A percentile compares a stretch with the other conserved stretches of the same genome.
These are phyloP conservation scores for Panaeolus cyanescens DNA, from an alignment of 768 basidiomycete genomes.

Conservation along the genomic window DNA sequence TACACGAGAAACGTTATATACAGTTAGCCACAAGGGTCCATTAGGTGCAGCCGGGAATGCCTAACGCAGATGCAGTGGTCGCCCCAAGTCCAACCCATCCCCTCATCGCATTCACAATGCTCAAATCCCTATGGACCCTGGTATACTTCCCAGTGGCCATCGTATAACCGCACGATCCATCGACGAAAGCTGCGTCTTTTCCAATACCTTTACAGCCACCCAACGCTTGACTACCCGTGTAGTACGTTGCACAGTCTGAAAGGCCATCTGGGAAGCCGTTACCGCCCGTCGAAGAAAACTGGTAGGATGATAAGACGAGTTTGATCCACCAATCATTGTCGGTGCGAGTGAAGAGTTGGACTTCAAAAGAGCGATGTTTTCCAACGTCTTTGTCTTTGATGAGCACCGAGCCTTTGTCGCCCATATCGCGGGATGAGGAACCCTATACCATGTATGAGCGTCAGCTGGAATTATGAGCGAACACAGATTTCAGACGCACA, in stretches of 20 bases:
- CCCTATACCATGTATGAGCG: neutral
- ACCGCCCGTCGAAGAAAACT: slow-evolving; percentile 1
- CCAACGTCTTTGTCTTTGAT: slow-evolving; percentile 10
- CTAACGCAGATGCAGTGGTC: slow-evolving; percentile 3
- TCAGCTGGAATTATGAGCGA: too few species aligned
- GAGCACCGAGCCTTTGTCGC: slow-evolving; percentile 7
- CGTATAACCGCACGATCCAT: slow-evolving; percentile 4
- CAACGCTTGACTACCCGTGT: slow-evolving; percentile 1
- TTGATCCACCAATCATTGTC: slow-evolving; percentile 12
- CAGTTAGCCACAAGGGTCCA: too few species aligned
- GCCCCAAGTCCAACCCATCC: slow-evolving; percentile 6
- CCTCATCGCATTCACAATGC: slow-evolving; percentile 10
- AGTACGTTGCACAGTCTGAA: slow-evolving; percentile 1
- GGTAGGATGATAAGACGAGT: slow-evolving; percentile 7
- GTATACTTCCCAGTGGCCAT: slow-evolving; percentile 9
- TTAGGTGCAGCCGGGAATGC: slow-evolving; percentile 1
- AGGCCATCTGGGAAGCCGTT: slow-evolving; percentile 10
- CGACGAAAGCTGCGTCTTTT: slow-evolving; percentile 1
- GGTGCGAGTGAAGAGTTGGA: slow-evolving; percentile 9
- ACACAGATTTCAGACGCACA: neutral
- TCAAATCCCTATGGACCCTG: slow-evolving; percentile 8
- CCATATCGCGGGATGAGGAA: slow-evolving; percentile 9
- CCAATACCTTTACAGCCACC: slow-evolving; percentile 6
- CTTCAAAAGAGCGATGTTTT: neutral
- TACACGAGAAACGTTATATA: too few species aligned